Evolutionary conservation across 177 flowering plant species (phyloP).

Genomic region (Vitis hybrid): DNA sequence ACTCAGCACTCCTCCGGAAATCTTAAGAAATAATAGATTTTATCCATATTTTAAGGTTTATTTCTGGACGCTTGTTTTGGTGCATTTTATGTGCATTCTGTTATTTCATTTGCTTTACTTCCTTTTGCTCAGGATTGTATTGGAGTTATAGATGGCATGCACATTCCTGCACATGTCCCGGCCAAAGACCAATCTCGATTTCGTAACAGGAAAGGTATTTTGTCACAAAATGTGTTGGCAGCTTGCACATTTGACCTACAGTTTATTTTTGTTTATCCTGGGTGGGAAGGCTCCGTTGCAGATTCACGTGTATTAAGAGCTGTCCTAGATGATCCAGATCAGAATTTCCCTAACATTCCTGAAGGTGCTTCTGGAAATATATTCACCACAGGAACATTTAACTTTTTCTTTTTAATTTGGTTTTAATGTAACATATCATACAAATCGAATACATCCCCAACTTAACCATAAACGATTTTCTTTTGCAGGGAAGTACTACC

Average conservation of each 20-base stretch:
- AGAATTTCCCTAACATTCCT: slow-evolving; percentile 71
- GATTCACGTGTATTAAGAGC: slow-evolving; percentile 71
- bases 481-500: slow-evolving; percentile 65
- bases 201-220: slow-evolving; percentile 56
- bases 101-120: neutral
- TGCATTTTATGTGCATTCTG: neutral
- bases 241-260: slow-evolving; percentile 82
- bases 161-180: slow-evolving; percentile 71
- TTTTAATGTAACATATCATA: neutral
- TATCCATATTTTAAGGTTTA: slow-evolving; percentile 60
- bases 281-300: slow-evolving; percentile 82
- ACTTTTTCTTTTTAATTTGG: neutral
- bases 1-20: slow-evolving; percentile 37
- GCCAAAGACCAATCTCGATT: slow-evolving; percentile 77
- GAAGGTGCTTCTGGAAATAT: slow-evolving; percentile 34
- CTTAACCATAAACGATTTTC: neutral
- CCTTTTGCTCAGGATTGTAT: slow-evolving; percentile 61
- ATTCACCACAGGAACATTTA: neutral
- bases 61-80: slow-evolving; percentile 4
- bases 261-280: slow-evolving; percentile 75
- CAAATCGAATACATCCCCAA: neutral
- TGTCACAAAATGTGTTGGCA: slow-evolving; percentile 69
- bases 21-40: slow-evolving; percentile 39
- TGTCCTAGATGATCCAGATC: slow-evolving; percentile 69
- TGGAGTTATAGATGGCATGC: slow-evolving; percentile 74